A percentile compares a stretch with the other conserved stretches of the same genome.
phyloP scores from a whole-genome alignment of 805 yeast genomes.

The Candida tibetensis region DNA sequence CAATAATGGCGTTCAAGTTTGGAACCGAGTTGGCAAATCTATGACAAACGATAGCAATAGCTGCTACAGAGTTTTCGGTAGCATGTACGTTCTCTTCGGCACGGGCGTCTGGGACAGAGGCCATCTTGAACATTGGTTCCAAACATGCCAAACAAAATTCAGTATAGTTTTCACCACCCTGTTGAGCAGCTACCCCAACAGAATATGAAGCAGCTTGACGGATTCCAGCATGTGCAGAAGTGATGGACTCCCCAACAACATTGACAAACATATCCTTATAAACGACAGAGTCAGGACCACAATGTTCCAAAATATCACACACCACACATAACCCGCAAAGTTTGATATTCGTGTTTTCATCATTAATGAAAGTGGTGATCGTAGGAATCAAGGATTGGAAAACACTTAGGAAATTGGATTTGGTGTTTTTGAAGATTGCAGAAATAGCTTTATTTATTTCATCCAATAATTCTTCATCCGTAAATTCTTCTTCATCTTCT shows the following conservation, averaged over 20 bases:
- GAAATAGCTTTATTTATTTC: conserved; percentile 77
- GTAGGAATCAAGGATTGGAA: conserved; percentile 66
- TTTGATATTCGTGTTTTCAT: conserved; percentile 64
- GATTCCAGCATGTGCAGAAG: conserved; percentile 63
- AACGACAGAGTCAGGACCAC: conserved; percentile 65
- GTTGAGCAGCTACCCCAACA: conserved; percentile 83
- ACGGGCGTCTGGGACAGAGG: conserved; percentile 74
- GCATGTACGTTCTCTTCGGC: conserved; percentile 83
- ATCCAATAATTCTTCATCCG: conserved; percentile 87
- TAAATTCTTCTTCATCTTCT: conserved; percentile 77
- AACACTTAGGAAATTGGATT: conserved; percentile 56
- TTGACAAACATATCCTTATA: conserved; percentile 64
- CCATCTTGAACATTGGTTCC: conserved; percentile 70
- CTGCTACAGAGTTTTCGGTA: conserved; percentile 79
- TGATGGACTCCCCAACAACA: conserved; percentile 63
- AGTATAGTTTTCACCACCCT: conserved; percentile 61
- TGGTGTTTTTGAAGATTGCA: conserved; percentile 63
- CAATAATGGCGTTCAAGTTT: conserved; percentile 58
- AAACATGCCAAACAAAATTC: conserved; percentile 68
- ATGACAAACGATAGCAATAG: conserved; percentile 81
- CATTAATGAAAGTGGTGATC: conserved; percentile 57
- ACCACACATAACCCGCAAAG: conserved; percentile 77
- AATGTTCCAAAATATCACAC: conserved; percentile 76
- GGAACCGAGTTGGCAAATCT: conserved; percentile 58
- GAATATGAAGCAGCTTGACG: conserved; percentile 87